Evolutionary conservation across 805 yeast species (phyloP), one percentile per base, ranked within the genome.

Genomic region (Metschnikowia hibisci): DNA sequence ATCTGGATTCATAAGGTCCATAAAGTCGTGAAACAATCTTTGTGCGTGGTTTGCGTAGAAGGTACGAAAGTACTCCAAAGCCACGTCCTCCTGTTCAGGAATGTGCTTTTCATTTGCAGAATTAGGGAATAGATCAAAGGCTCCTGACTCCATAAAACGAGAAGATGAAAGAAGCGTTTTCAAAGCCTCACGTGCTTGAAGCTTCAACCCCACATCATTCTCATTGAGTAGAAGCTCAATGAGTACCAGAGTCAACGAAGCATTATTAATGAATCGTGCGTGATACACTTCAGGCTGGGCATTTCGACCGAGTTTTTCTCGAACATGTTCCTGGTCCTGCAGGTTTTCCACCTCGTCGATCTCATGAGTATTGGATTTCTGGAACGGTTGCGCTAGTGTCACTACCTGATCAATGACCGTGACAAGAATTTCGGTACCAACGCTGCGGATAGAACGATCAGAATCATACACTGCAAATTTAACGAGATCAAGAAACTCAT

Each of bases 391-490:
- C 29, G 87, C 79, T 32, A 86, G 61, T 12, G 80, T 62, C 8
- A 86, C 82, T 56, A 89, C 96, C 53, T 86, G 91, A 46, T 90
- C 96, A 20, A 90, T 82, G 4, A 89, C 81, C 1, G 88, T 71
- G 7, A 86, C 84, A 12, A 90, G 76, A 7, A 87, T 64, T 57
- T 91, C 97, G 0, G 93, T 82, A 0, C 95, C 95, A 16, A 85
- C 57, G 2, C 82, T 79, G 43, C 91, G 69, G 8, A 80, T 73
- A 4, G 70, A 68, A 31, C 68, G 60, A 2, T 63, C 63, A 1
- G 64, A 59, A 52, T 79, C 82, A 20, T 70, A 67, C 41, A 91
- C 71, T 0, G 96, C 91, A 69, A 80, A 88, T 31, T 76, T 74
- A 18, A 91, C 69, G 64, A 87, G 77, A 44, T 74, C 73, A 51